Evolutionary conservation across 2,329 filamentous ascomycete species (phyloP).

Genomic region (Verticillium nonalfalfae): DNA sequence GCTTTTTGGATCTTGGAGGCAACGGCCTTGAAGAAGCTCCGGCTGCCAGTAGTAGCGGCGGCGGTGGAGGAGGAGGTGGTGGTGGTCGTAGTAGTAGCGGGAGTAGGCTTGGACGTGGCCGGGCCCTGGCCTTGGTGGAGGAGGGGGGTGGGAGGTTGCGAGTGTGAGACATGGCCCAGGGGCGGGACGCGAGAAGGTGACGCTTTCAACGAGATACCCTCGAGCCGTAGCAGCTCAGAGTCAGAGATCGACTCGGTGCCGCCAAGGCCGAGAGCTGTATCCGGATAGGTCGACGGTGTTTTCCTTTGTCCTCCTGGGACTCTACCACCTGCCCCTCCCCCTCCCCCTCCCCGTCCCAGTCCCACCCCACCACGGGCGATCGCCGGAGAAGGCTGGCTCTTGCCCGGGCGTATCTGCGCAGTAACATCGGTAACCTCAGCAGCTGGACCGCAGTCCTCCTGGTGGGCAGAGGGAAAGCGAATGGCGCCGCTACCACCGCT

Average conservation of each 20-base stretch:
- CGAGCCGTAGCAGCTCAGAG: slow-evolving; percentile 37
- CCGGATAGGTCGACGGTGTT: slow-evolving; percentile 11
- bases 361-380: slow-evolving; percentile 5
- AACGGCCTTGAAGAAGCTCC: slow-evolving; percentile 33
- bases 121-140: slow-evolving; percentile 20
- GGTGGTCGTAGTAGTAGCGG: slow-evolving; percentile 19
- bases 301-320: slow-evolving; percentile 11
- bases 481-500: neutral
- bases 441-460: neutral
- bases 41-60: slow-evolving; percentile 10
- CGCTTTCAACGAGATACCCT: slow-evolving; percentile 37
- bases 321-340: neutral
- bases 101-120: slow-evolving; percentile 18
- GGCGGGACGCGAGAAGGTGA: slow-evolving; percentile 13
- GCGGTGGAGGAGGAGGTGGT: slow-evolving; percentile 22
- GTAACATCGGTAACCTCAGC: neutral
- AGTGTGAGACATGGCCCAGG: slow-evolving; percentile 15
- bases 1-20: slow-evolving; percentile 34
- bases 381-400: slow-evolving; percentile 8
- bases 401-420: neutral
- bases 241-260: slow-evolving; percentile 34
- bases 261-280: slow-evolving; percentile 7
- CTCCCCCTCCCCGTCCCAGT: neutral
- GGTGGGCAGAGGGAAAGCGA: neutral
- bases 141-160: slow-evolving; percentile 10